A percentile compares a stretch with the other conserved stretches of the same genome.
Evolutionary conservation across 352 stramenopile species (phyloP).

Genomic region (Phytophthora idaei): DNA sequence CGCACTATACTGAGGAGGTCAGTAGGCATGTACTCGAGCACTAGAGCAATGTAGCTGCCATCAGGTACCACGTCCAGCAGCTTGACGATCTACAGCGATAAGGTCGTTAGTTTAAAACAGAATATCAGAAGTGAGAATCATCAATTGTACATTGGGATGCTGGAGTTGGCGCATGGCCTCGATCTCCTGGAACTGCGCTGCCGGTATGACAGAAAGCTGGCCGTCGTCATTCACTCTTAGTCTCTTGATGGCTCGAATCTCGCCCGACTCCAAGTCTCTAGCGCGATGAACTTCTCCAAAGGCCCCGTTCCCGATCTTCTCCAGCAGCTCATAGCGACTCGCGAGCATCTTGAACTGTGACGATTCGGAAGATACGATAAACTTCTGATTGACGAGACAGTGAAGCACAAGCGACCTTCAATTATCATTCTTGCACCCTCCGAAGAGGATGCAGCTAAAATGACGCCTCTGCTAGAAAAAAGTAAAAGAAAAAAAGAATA

Average conservation of each 20-base stretch:
- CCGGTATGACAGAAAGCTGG: slow-evolving; percentile 52
- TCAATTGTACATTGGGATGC: slow-evolving; percentile 58
- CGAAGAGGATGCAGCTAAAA: slow-evolving; percentile 22
- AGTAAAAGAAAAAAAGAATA: slow-evolving; percentile 35
- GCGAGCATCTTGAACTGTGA: slow-evolving; percentile 29
- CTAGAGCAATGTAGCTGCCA: slow-evolving; percentile 60
- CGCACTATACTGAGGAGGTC: slow-evolving; percentile 71
- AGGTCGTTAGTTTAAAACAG: neutral
- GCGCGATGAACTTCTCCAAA: slow-evolving; percentile 74
- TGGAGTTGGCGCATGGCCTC: slow-evolving; percentile 74
- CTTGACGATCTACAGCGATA: slow-evolving; percentile 57
- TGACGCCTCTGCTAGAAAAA: slow-evolving; percentile 22
- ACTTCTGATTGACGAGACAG: slow-evolving; percentile 8
- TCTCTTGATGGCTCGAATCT: slow-evolving; percentile 64
- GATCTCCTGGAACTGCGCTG: slow-evolving; percentile 75
- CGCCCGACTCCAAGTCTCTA: slow-evolving; percentile 44
- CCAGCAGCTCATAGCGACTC: slow-evolving; percentile 64
- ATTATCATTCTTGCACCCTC: slow-evolving; percentile 27
- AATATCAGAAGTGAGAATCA: neutral
- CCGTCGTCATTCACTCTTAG: slow-evolving; percentile 59
- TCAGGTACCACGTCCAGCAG: slow-evolving; percentile 65
- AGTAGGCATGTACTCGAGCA: slow-evolving; percentile 74
- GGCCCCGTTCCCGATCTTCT: slow-evolving; percentile 68
- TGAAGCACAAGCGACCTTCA: slow-evolving; percentile 23
- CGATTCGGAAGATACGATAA: slow-evolving; percentile 12